Conservation (phyloP, 23 red algal species). For the Gracilaria gracilis region DNA sequence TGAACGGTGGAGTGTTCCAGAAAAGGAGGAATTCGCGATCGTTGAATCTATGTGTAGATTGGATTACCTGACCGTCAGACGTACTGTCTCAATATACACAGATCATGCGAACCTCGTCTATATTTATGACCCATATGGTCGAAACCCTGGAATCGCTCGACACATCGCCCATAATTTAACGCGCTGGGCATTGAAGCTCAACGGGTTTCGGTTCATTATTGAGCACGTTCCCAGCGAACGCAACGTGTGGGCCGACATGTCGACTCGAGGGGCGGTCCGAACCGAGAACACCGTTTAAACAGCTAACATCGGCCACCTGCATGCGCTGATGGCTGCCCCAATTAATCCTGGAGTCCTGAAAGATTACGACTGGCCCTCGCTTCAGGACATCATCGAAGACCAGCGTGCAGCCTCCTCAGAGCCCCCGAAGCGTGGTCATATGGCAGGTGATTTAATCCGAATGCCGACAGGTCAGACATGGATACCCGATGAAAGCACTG, state of each 20-base stretch:
- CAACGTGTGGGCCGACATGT: not conserved
- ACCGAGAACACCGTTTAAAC: not conserved
- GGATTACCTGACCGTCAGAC: no score
- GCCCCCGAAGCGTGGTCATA: not conserved
- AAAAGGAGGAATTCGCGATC: conserved; percentile 32
- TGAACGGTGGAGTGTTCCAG: not conserved
- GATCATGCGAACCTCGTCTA: conserved; percentile 35
- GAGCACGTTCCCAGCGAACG: conserved; percentile 6
- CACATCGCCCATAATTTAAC: conserved; percentile 22
- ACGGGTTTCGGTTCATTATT: conserved; percentile 42
- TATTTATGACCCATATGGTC: conserved; percentile 31
- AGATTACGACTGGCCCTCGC: not conserved
- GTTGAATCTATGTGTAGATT: no score
- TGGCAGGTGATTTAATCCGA: not conserved
- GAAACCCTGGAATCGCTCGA: conserved; percentile 1
- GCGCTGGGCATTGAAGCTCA: conserved; percentile 41
- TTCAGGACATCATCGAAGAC: not conserved
- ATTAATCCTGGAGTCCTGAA: not conserved
- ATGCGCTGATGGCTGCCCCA: not conserved
- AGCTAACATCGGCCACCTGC: not conserved
- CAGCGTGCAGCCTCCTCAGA: not conserved
- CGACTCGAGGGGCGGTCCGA: not conserved
- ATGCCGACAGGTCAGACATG: not conserved
- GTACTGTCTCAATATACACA: conserved; percentile 5
- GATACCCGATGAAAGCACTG: conserved; percentile 20